Evolutionary conservation across 768 basidiomycete species (phyloP).

Genomic region (Russula emetica): DNA sequence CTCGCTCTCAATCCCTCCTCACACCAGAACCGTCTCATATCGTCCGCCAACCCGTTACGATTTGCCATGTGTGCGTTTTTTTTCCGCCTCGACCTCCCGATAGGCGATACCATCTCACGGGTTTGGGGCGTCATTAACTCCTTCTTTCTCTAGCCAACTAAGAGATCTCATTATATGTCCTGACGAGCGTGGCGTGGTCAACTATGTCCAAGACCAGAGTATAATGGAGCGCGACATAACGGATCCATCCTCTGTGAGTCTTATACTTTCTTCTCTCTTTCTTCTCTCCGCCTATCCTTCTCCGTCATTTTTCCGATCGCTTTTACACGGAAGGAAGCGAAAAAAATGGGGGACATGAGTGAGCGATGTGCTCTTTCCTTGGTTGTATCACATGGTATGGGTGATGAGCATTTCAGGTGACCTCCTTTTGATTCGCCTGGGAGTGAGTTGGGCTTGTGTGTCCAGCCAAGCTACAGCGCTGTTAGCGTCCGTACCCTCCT

Average conservation of each 20-base stretch:
- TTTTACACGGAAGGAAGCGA: neutral
- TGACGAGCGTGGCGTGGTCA: constrained; percentile 56
- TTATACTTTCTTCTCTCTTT: neutral
- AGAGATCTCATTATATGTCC: constrained; percentile 78
- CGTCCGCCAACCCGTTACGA: constrained; percentile 44
- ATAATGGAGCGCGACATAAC: constrained; percentile 62
- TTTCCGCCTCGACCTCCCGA: neutral
- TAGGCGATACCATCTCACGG: neutral
- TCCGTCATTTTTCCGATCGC: neutral
- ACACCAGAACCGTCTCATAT: constrained; percentile 43
- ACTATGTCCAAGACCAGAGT: constrained; percentile 50
- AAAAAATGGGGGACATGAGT: neutral
- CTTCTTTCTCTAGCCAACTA: constrained; percentile 49
- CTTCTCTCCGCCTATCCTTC: too few species aligned
- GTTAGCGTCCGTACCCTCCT: neutral
- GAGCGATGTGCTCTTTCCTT: neutral
- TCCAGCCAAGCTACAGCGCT: neutral
- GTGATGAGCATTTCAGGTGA: too few species aligned
- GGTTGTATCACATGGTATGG: neutral
- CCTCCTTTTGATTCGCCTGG: neutral
- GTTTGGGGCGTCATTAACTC: constrained; percentile 17
- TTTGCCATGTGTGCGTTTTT: constrained; percentile 55
- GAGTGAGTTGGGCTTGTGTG: neutral
- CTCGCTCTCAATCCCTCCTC: constrained; percentile 45
- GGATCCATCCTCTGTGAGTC: constrained; percentile 44